These are phyloP conservation scores for Cytidiella melzeri DNA, from an alignment of 768 basidiomycete genomes.

Conservation along the genomic window DNA sequence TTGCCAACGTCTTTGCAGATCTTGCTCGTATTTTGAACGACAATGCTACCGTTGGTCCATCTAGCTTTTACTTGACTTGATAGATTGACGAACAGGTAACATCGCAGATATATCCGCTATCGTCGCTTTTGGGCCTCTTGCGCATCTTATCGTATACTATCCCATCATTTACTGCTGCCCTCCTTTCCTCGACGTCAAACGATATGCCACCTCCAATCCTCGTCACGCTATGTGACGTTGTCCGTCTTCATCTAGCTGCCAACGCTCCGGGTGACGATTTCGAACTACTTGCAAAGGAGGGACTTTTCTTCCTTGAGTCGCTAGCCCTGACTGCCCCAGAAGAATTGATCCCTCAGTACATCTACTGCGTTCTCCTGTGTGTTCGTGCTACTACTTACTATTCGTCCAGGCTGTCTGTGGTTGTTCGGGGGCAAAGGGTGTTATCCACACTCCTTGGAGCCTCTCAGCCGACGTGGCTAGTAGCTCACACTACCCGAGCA, in stretches of 20 bases:
- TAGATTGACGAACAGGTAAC: too few relatives aligned
- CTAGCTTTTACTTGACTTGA: too few relatives aligned
- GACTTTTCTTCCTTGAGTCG: conserved; percentile 45
- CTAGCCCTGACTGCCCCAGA: conserved; percentile 44
- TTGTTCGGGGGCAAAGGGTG: conserved; percentile 36
- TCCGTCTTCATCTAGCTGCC: conserved; percentile 35
- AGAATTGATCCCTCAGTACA: conserved; percentile 34
- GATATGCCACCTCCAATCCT: conserved; percentile 31
- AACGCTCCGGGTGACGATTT: background rate
- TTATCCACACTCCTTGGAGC: conserved; percentile 44
- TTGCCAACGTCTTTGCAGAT: conserved; percentile 13
- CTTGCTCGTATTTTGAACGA: conserved; percentile 19
- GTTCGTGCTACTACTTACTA: conserved; percentile 10
- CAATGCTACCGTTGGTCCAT: conserved; percentile 15
- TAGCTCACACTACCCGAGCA: conserved; percentile 42
- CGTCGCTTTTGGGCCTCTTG: conserved; percentile 49
- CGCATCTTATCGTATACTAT: conserved; percentile 39
- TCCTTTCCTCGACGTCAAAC: conserved; percentile 27
- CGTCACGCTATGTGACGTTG: conserved; percentile 33
- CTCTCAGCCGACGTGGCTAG: conserved; percentile 45
- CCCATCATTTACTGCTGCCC: conserved; percentile 38
- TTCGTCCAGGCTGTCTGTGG: conserved; percentile 29
- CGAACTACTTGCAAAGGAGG: conserved; percentile 32
- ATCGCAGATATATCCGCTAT: conserved; percentile 40
- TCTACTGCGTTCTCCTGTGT: background rate